Base-by-base conservation (phyloP, 2,329 filamentous ascomycete genomes). In the Aspergillus jensenii region DNA sequence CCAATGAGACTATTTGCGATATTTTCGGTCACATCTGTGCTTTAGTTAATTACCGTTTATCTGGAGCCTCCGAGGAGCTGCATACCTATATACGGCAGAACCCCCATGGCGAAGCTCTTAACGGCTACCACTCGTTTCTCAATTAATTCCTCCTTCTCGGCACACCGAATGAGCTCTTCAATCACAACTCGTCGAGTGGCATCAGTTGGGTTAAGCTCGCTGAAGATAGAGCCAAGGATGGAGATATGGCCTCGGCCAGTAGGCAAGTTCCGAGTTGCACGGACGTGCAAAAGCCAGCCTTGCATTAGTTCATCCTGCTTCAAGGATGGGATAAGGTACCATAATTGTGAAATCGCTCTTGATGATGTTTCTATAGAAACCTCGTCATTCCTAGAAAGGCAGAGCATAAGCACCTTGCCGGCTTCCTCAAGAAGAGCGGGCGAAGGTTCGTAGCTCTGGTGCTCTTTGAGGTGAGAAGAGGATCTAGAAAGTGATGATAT, bases 221-320 rank as follows among this genome's bases (percentile, higher is more conserved):
- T 71, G 62, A 73, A 80, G 33, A 75, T 72, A 15, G 71, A 67
- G 4, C 77, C 76, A 8, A 81, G 65, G 5, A 75, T 74, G 37
- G 72, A 69, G 43, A 81, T 76, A 54, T 79, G 76, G 9, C 78
- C 78, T 27, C 74, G 74, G 17, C 76, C 76, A 46, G 72, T 75
- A 14, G 73, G 71, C 25, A 72, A 63, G 52, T 73, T 73, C 64
- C 71, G 71, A 47, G 71, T 71, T 25, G 68, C 63, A 37, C 68
- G 66, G 17, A 77, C 71, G 52, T 74, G 66, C 31, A 71, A 67
- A 55, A 79, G 70, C 78, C 78, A 80, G 19, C 57, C 61, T 44
- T 72, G 67, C 6, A 78, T 65, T 3, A 74, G 71, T 19, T 68
- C 61, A n/a, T 68, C 63, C 57, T 75, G 72, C 51, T 73, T 71